phyloP scores from a whole-genome alignment of 2,329 filamentous ascomycete species.

The Cladophialophora psammophila region DNA sequence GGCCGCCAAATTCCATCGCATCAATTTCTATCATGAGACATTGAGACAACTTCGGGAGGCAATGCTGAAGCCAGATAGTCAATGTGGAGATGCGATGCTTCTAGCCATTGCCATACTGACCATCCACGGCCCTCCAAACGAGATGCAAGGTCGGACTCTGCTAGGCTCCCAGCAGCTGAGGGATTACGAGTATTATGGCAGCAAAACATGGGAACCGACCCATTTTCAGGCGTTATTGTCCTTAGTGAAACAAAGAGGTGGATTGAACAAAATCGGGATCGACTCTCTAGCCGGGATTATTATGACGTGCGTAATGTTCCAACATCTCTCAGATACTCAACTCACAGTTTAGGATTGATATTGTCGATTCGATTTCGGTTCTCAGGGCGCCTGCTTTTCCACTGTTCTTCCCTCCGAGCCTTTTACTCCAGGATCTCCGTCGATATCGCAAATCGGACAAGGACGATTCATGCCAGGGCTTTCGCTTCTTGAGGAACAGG shows the following conservation, averaged over 20 bases:
- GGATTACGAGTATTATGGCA: conserved; percentile 27
- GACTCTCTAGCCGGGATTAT: conserved; percentile 23
- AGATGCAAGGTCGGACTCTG: conserved; percentile 1
- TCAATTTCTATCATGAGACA: conserved; percentile 21
- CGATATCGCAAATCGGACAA: not conserved
- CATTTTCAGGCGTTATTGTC: conserved; percentile 25
- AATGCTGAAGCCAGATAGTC: not conserved
- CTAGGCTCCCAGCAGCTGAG: not conserved
- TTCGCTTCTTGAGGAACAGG: conserved; percentile 15
- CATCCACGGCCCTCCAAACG: conserved; percentile 19
- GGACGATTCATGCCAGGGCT: conserved; percentile 2
- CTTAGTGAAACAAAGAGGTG: conserved; percentile 24
- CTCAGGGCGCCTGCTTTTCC: conserved; percentile 24
- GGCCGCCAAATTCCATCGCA: conserved; percentile 14
- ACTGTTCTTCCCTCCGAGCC: conserved; percentile 7
- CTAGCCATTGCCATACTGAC: conserved; percentile 24
- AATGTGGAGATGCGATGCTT: conserved; percentile 23
- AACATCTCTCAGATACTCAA: not conserved
- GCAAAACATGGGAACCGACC: conserved; percentile 23
- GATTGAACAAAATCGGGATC: conserved; percentile 19
- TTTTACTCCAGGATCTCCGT: conserved; percentile 7
- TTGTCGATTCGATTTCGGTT: conserved; percentile 12
- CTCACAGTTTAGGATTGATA: conserved; percentile 23
- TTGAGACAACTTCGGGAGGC: conserved; percentile 21
- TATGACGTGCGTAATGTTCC: conserved; percentile 18